These are phyloP conservation scores for Mycena capillaripes DNA, from an alignment of 768 basidiomycete genomes.

Conservation along the genomic window DNA sequence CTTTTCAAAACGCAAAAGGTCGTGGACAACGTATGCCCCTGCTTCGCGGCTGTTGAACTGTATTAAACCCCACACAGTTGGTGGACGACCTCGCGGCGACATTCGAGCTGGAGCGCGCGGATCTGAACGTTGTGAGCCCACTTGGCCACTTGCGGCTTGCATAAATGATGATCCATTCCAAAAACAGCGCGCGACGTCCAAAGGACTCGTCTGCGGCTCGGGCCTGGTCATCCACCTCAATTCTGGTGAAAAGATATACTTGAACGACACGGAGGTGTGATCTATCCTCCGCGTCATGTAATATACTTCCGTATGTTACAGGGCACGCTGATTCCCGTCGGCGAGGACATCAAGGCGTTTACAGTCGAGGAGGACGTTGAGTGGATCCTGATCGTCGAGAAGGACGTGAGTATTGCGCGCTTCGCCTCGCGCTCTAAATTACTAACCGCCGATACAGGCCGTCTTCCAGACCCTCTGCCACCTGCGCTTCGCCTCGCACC, in stretches of 20 bases:
- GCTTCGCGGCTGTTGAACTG: not conserved
- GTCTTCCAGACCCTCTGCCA: constrained; percentile 92
- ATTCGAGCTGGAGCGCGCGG: constrained; percentile 76
- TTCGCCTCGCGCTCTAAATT: not conserved
- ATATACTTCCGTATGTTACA: constrained; percentile 45
- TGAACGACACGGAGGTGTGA: constrained; percentile 72
- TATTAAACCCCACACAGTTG: constrained; percentile 60
- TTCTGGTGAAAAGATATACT: constrained; percentile 64
- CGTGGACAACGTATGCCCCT: constrained; percentile 76
- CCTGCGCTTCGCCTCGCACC: constrained; percentile 63
- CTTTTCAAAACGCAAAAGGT: constrained; percentile 84
- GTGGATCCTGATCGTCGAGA: constrained; percentile 94
- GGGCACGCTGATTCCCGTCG: constrained; percentile 84
- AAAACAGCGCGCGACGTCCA: constrained; percentile 85
- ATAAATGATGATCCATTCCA: not conserved
- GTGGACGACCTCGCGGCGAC: constrained; percentile 94
- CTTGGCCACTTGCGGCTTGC: not conserved
- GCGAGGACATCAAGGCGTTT: constrained; percentile 78
- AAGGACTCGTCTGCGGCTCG: constrained; percentile 87
- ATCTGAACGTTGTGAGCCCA: constrained; percentile 80
- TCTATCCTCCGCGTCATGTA: not conserved
- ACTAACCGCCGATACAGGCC: constrained; percentile 68
- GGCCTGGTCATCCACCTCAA: constrained; percentile 70
- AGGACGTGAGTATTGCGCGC: constrained; percentile 77
- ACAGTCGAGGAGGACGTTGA: constrained; percentile 64